Conservation (phyloP, 306 rosid species). For the Medicago truncatula region DNA sequence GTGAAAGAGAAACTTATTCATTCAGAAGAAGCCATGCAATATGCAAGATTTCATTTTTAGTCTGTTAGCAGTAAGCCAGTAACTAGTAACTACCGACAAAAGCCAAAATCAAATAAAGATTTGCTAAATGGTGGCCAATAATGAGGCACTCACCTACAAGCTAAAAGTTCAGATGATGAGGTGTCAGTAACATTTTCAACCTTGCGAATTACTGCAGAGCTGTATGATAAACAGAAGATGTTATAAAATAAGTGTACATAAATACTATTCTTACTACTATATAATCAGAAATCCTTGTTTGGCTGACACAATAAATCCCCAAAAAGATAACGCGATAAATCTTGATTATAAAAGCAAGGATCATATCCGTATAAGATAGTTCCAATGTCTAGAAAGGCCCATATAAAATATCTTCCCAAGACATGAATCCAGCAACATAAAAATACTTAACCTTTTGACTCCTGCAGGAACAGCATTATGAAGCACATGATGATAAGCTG, state of each 20-base stretch:
- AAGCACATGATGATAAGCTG: constrained; percentile 76
- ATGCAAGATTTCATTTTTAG: constrained; percentile 4
- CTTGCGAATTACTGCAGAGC: constrained; percentile 77
- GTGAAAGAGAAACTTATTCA: not conserved
- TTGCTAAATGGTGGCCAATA: not conserved
- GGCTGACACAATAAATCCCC: not conserved
- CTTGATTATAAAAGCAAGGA: constrained; percentile 17
- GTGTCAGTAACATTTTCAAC: constrained; percentile 68
- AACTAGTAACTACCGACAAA: not conserved
- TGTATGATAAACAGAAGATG: constrained; percentile 51
- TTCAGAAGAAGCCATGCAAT: not conserved
- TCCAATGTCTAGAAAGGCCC: constrained; percentile 13
- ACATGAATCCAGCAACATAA: constrained; percentile 29
- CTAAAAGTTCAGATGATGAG: constrained; percentile 67
- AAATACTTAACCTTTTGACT: constrained; percentile 71
- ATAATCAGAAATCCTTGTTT: constrained; percentile 5
- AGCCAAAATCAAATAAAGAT: constrained; percentile 1
- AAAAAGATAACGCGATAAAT: constrained; percentile 7
- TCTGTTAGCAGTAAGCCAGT: not conserved
- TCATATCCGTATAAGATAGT: not conserved
- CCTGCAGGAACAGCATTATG: constrained; percentile 85
- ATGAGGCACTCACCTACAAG: constrained; percentile 70
- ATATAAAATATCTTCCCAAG: not conserved
- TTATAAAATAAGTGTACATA: constrained; percentile 6
- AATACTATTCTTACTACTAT: constrained; percentile 15